phyloP scores from a whole-genome alignment of 345 rosid genomes.

The Adansonia digitata region DNA sequence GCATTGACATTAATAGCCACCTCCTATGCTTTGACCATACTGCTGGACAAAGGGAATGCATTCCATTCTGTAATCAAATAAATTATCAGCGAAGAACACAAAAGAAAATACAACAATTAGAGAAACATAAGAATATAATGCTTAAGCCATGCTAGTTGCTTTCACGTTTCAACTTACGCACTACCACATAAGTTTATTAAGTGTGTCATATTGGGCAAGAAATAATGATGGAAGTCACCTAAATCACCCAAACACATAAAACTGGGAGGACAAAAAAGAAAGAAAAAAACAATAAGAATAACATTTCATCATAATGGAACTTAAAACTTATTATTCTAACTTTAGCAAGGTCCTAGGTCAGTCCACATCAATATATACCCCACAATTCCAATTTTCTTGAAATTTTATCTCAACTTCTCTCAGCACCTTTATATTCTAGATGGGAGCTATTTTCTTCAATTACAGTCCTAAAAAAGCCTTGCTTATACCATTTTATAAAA shows the following conservation, averaged over 20 bases:
- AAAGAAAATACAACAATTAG: neutral
- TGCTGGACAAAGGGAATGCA: slow-evolving; percentile 97
- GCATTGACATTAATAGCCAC: slow-evolving; percentile 98
- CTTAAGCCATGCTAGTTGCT: neutral
- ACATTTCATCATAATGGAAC: neutral
- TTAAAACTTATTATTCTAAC: neutral
- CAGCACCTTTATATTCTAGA: neutral
- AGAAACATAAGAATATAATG: neutral
- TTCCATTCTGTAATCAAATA: slow-evolving; percentile 62
- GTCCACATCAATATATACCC: too few species aligned
- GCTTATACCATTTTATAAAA: neutral
- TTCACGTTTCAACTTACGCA: neutral
- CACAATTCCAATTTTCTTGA: neutral
- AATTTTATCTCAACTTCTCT: neutral
- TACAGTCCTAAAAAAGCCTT: neutral
- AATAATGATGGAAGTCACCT: neutral
- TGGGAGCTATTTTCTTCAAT: neutral
- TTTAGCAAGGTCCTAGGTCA: too few species aligned
- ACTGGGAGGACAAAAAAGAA: neutral
- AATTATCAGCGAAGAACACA: neutral
- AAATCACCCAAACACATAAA: neutral
- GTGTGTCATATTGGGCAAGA: neutral
- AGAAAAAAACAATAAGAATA: neutral
- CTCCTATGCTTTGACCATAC: slow-evolving; percentile 96
- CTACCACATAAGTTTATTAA: neutral